Conservation (phyloP, 768 basidiomycete species). For the Panus rudis region DNA sequence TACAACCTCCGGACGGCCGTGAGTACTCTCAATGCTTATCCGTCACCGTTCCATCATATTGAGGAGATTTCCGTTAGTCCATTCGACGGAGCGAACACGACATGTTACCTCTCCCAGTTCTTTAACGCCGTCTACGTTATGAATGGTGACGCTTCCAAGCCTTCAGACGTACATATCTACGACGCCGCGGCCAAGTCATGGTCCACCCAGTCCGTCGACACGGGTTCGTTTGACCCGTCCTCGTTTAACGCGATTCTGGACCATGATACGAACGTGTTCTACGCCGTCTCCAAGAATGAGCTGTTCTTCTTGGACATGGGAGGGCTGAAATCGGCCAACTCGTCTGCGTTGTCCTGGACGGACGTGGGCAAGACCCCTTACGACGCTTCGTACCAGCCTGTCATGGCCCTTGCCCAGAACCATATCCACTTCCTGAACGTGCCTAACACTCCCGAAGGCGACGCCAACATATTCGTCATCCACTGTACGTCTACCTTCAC, state of each 20-base stretch:
- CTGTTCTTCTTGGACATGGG: slow-evolving; percentile 70
- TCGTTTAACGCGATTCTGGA: slow-evolving; percentile 74
- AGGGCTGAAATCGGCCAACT: slow-evolving; percentile 51
- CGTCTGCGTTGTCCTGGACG: slow-evolving; percentile 54
- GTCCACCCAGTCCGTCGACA: slow-evolving; percentile 61
- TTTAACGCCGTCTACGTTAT: slow-evolving; percentile 82
- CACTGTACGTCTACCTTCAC: slow-evolving; percentile 52
- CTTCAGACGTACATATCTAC: slow-evolving; percentile 73
- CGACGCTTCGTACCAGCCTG: slow-evolving; percentile 51
- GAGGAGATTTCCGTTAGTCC: slow-evolving; percentile 44
- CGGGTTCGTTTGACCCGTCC: slow-evolving; percentile 52
- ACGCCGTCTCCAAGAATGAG: slow-evolving; percentile 60
- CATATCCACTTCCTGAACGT: slow-evolving; percentile 80
- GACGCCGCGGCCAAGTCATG: slow-evolving; percentile 66
- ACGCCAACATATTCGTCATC: slow-evolving; percentile 76
- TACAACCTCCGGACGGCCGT: slow-evolving; percentile 74
- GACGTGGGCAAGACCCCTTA: slow-evolving; percentile 51
- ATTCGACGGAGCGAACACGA: slow-evolving; percentile 55
- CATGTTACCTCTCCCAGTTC: slow-evolving; percentile 76
- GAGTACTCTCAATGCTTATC: too few species aligned
- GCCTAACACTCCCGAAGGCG: slow-evolving; percentile 59
- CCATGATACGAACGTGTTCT: slow-evolving; percentile 91
- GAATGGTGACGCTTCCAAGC: slow-evolving; percentile 65
- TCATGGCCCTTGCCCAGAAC: slow-evolving; percentile 80
- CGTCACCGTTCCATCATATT: too few species aligned